Evolutionary conservation across 2,329 filamentous ascomycete genomes (phyloP), one percentile per base, ranked within the genome.

Genomic region (Teratosphaeria nubilosa): DNA sequence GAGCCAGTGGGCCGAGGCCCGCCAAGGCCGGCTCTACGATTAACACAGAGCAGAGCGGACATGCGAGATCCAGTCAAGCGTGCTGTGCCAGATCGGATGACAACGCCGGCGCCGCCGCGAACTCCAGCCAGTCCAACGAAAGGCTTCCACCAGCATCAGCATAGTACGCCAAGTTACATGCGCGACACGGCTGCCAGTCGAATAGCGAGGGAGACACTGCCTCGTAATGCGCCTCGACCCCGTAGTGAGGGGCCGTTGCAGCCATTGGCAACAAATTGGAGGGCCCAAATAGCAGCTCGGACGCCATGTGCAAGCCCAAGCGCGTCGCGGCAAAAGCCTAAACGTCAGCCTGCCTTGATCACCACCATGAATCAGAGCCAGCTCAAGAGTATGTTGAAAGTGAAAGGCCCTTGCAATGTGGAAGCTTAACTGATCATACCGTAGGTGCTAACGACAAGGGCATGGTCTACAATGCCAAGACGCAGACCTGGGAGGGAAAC

Each of bases 401-500:
- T 51, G 37, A 13, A 1, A 31, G 13, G 41, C n/a, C 11, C 16
- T 4, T 22, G 20, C 20, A 48, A 10, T 20, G 16, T 31, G 2
- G n/a, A 51, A 45, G 20, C 25, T 27, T n/a, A 7, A n/a, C 51
- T 53, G 14, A 34, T 14, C 10, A 9, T 53, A 9, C 25, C 24
- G 11, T 52, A 45, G 37, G 51, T 48, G 45, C 53, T 55, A 53
- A 37, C 22, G 58, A 57, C n/a, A 60, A 96, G 73, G 94, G 92
- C 63, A 99, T 99, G 94, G 86, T 85, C 57, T 99, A 96, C 72
- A 97, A 99, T 69, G 90, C 94, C 6, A 78, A 82, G 30, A 88
- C 89, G 9, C 94, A 86, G 69, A 82, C 85, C 54, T 99, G 94
- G 94, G 94, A 99, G 78, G 94, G 94, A 56, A 99, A 99, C 67